Evolutionary conservation across 2,329 filamentous ascomycete species (phyloP).

Genomic region (Aspergillus tamarii): DNA sequence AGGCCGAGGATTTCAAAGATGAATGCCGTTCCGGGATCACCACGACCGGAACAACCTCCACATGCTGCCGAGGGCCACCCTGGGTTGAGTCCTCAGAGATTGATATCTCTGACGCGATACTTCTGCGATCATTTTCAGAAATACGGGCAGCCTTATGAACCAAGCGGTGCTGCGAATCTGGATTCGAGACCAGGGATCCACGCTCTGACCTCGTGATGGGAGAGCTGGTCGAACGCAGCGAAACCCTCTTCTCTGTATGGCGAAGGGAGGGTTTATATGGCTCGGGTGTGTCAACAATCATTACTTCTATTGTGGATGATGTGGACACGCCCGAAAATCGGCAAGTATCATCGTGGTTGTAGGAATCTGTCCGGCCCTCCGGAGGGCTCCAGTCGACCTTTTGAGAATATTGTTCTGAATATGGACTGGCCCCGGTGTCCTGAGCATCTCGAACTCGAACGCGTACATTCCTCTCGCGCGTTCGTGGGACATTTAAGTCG

Average conservation of each 20-base stretch:
- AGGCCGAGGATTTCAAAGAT: slow-evolving; percentile 45
- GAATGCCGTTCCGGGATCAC: slow-evolving; percentile 52
- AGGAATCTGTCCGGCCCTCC: slow-evolving; percentile 32
- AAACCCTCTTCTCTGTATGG: slow-evolving; percentile 58
- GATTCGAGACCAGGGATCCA: slow-evolving; percentile 48
- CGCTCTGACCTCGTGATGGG: slow-evolving; percentile 49
- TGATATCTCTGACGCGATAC: slow-evolving; percentile 47
- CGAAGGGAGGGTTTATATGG: slow-evolving; percentile 52
- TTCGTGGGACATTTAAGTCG: slow-evolving; percentile 26
- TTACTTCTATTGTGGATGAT: slow-evolving; percentile 59
- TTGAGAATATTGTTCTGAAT: slow-evolving; percentile 53
- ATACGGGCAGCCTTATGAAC: slow-evolving; percentile 56
- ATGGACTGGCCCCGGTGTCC: slow-evolving; percentile 34
- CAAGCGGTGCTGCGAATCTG: slow-evolving; percentile 51
- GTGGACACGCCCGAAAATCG: slow-evolving; percentile 56
- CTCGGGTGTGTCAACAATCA: slow-evolving; percentile 56
- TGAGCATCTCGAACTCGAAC: slow-evolving; percentile 37
- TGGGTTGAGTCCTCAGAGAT: slow-evolving; percentile 36
- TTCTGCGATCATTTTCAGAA: slow-evolving; percentile 50
- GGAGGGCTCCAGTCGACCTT: slow-evolving; percentile 54
- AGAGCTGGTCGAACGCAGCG: slow-evolving; percentile 53
- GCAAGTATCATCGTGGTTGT: slow-evolving; percentile 34
- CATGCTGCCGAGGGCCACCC: slow-evolving; percentile 31
- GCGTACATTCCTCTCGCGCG: slow-evolving; percentile 35
- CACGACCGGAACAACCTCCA: slow-evolving; percentile 51